Evolutionary conservation across 1,284 basidiomycete genomes (phyloP).

Genomic region (Tilletia indica): DNA sequence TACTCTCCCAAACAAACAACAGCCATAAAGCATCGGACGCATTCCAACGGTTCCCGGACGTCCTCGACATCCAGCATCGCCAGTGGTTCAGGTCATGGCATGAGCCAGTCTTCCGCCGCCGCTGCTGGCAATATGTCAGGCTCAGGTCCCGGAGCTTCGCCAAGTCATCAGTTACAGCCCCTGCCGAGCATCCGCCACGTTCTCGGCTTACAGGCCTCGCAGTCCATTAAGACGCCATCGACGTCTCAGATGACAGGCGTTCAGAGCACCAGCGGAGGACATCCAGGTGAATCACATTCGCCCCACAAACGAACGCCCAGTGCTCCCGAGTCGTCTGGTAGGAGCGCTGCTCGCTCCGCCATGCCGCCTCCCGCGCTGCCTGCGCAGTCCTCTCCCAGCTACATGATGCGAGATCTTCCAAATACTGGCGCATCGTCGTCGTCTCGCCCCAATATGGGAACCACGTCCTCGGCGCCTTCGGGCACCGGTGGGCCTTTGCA

Average conservation of each 20-base stretch:
- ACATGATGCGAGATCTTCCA: neutral
- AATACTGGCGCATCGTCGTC: neutral
- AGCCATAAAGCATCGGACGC: neutral
- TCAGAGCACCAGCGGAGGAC: neutral
- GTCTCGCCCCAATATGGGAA: neutral
- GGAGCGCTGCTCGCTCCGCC: neutral
- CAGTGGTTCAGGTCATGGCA: neutral
- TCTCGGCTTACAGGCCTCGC: constrained; percentile 3
- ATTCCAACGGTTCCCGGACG: constrained; percentile 7
- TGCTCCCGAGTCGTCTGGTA: constrained; percentile 1
- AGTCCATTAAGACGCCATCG: neutral
- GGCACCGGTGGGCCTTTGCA: neutral
- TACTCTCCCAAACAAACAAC: neutral
- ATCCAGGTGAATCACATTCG: neutral
- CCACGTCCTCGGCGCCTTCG: neutral
- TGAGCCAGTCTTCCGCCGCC: neutral
- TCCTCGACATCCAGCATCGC: neutral
- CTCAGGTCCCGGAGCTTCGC: neutral
- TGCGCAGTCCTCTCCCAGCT: constrained; percentile 9
- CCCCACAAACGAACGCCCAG: constrained; percentile 6
- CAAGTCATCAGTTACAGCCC: neutral
- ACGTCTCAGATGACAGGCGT: neutral
- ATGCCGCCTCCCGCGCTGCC: constrained; percentile 11
- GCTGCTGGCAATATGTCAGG: neutral
- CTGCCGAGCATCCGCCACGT: constrained; percentile 15